Conservation (phyloP, 139 green algal genomes). For the Edaphochlamys debaryana region DNA sequence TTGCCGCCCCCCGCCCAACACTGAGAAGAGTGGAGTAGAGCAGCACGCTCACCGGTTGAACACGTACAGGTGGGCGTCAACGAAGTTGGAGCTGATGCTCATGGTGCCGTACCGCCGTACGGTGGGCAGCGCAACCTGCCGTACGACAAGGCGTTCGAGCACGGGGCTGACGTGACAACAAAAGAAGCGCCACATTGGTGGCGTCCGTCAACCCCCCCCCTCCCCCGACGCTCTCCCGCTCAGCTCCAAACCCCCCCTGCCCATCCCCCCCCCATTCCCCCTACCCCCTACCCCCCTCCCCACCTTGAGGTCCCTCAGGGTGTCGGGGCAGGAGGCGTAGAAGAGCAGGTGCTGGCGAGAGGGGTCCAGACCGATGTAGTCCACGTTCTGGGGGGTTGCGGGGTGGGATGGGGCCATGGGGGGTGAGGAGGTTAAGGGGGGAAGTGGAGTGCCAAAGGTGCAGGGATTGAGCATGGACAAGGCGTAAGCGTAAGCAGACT, state of each 20-base stretch:
- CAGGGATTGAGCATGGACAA: no score
- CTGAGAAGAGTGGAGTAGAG: no score
- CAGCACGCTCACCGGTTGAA: conserved; percentile 64
- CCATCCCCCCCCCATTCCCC: neutral
- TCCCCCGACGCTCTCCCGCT: no score
- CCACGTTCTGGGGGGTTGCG: conserved; percentile 65
- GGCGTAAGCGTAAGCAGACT: no score
- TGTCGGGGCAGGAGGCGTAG: conserved; percentile 65
- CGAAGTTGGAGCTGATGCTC: conserved; percentile 63
- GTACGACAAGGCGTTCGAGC: no score
- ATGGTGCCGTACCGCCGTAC: conserved; percentile 45
- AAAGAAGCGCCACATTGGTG: no score
- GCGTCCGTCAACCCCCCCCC: no score
- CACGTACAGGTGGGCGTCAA: conserved; percentile 77
- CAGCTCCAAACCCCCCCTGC: no score
- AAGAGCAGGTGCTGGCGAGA: conserved; percentile 70
- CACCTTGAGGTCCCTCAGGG: conserved; percentile 57
- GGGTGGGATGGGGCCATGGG: neutral
- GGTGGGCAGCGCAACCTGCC: conserved; percentile 43
- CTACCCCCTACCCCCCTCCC: neutral
- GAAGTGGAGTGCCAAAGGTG: no score
- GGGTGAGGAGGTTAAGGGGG: no score
- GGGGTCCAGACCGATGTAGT: conserved; percentile 82
- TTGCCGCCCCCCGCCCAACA: no score
- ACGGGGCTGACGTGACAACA: no score